Evolutionary conservation across 2,329 filamentous ascomycete genomes (phyloP).

Genomic region (Neodidymelliopsis sp.): DNA sequence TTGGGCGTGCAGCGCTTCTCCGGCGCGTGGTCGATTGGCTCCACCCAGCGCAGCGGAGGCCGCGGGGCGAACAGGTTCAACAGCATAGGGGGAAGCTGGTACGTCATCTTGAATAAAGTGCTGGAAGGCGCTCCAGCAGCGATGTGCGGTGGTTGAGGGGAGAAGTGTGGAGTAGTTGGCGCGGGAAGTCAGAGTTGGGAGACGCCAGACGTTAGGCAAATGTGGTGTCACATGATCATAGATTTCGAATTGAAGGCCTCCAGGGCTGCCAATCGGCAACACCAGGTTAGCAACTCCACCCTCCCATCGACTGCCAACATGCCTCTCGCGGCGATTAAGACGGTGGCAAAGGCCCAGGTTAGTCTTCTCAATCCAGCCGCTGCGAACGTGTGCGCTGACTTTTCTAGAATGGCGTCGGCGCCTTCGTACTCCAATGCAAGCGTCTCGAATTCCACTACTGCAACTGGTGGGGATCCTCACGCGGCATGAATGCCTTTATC

Average conservation of each 20-base stretch:
- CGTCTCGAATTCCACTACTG: slow-evolving; percentile 96
- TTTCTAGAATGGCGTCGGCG: slow-evolving; percentile 70
- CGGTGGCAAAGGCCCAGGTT: slow-evolving; percentile 65
- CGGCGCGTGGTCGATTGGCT: slow-evolving; percentile 80
- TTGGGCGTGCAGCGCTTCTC: slow-evolving; percentile 79
- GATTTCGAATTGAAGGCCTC: slow-evolving; percentile 7
- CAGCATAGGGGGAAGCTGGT: slow-evolving; percentile 92
- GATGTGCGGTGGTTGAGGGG: slow-evolving; percentile 20
- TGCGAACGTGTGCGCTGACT: slow-evolving; percentile 1
- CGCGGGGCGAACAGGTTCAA: slow-evolving; percentile 94
- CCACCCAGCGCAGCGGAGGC: slow-evolving; percentile 88
- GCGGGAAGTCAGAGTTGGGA: slow-evolving; percentile 17
- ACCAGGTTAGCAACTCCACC: not conserved
- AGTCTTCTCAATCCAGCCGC: slow-evolving; percentile 26
- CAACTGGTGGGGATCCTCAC: slow-evolving; percentile 92
- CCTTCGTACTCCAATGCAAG: slow-evolving; percentile 97
- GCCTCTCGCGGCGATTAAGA: slow-evolving; percentile 59
- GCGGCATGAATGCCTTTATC: slow-evolving; percentile 92
- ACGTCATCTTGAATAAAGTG: slow-evolving; percentile 73
- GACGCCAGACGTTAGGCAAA: slow-evolving; percentile 19
- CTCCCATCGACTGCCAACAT: slow-evolving; percentile 46
- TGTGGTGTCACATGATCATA: slow-evolving; percentile 40
- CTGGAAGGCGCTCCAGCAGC: slow-evolving; percentile 48
- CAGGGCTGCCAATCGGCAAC: too few relatives aligned
- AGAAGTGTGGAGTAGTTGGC: slow-evolving; percentile 23